Percentiles rank a stretch among this genome's conserved stretches.
Evolutionary conservation across 1,284 basidiomycete genomes (phyloP).

Genomic region (Apiotrichum gracile): DNA sequence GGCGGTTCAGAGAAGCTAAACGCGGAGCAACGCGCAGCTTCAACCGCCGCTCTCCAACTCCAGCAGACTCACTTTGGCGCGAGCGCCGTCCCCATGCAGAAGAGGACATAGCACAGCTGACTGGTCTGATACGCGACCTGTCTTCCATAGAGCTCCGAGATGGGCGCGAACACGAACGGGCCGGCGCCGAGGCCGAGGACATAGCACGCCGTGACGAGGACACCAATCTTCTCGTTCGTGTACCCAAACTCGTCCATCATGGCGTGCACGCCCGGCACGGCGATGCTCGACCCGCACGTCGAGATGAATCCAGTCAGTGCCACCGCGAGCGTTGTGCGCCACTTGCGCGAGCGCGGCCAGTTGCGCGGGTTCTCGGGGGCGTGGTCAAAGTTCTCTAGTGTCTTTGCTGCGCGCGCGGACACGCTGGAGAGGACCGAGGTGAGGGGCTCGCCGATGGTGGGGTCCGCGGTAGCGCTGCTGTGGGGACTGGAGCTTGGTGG

Average conservation of each 20-base stretch:
- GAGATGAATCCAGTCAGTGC: constrained; percentile 42
- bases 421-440: constrained; percentile 17
- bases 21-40: too few species aligned
- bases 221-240: constrained; percentile 34
- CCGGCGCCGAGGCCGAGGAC: constrained; percentile 44
- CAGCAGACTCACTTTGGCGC: constrained; percentile 41
- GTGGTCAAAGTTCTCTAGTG: constrained; percentile 23
- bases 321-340: constrained; percentile 31
- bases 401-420: constrained; percentile 22
- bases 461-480: too few species aligned
- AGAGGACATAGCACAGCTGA: constrained; percentile 35
- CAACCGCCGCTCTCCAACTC: too few species aligned
- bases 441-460: background rate
- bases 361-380: constrained; percentile 37
- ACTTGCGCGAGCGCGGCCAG: constrained; percentile 30
- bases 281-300: constrained; percentile 39
- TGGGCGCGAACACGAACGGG: constrained; percentile 50
- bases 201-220: constrained; percentile 37
- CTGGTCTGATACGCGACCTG: constrained; percentile 44
- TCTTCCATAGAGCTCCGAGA: constrained; percentile 49
- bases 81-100: constrained; percentile 36
- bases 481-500: too few species aligned
- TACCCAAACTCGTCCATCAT: constrained; percentile 34
- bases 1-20: too few species aligned
- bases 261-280: constrained; percentile 36